Evolutionary conservation across 1,284 basidiomycete genomes (phyloP).

Genomic region (Entoloma clypeatum): DNA sequence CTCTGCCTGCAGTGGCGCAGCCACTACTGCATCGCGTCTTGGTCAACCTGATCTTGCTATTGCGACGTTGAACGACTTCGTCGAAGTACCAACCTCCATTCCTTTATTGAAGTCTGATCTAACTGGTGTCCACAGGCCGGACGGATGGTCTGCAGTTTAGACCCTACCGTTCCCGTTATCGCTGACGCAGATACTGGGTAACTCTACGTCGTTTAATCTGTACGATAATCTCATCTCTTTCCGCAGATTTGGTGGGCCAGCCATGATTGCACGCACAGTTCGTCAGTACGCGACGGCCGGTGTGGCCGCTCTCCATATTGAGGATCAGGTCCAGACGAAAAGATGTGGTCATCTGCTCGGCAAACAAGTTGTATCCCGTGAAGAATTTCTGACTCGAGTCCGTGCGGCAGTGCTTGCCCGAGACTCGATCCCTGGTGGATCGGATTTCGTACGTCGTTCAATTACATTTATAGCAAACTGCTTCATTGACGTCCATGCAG

Average conservation of each 20-base stretch:
- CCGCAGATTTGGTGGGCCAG: constrained; percentile 41
- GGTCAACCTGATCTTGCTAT: constrained; percentile 56
- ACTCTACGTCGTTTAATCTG: background rate
- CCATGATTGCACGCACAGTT: constrained; percentile 46
- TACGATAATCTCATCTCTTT: background rate
- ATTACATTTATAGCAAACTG: no score
- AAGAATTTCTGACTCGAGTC: constrained; percentile 44
- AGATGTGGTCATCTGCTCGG: constrained; percentile 49
- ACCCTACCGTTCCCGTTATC: constrained; percentile 36
- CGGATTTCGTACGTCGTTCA: constrained; percentile 40
- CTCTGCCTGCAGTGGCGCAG: no score
- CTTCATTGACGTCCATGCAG: no score
- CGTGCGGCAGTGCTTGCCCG: constrained; percentile 42
- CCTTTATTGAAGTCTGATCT: no score
- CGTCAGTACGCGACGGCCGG: constrained; percentile 42
- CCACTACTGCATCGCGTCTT: constrained; percentile 52
- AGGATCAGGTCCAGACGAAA: constrained; percentile 46
- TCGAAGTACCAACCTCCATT: constrained; percentile 17
- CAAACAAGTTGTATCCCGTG: constrained; percentile 40
- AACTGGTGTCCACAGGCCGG: no score
- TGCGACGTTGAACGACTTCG: constrained; percentile 51
- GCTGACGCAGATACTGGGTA: constrained; percentile 48
- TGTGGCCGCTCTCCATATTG: constrained; percentile 48
- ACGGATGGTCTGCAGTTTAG: constrained; percentile 37
- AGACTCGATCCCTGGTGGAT: constrained; percentile 32